Base-by-base conservation (phyloP, 2,329 filamentous ascomycete genomes). In the Cladosporium austrohemisphaericum region DNA sequence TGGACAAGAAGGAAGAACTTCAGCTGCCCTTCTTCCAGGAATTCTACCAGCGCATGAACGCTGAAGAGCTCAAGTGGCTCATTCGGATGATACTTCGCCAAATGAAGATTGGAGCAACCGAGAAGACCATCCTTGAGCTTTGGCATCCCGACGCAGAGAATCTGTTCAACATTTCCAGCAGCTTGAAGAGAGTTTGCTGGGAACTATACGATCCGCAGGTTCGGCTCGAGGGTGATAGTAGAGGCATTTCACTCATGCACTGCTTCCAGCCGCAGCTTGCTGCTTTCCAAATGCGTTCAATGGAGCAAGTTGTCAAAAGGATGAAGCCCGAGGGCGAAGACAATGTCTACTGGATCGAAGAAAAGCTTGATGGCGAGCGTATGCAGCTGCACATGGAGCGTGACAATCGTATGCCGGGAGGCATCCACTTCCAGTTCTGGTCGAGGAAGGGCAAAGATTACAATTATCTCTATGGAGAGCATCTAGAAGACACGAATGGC, bases 221-320 rank as follows among this genome's bases (percentile, higher is more conserved):
- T 9, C 80, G 86, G 3, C 76, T 98, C 2, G 82, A 89, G 56
- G 83, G 83, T 28, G 85, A 89, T 19, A 83, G 90, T 45, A 79
- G 83, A 1, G 84, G 85, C 0, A 83, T 97, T 11, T 75, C 78
- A 1, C 72, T 97, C 26, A 95, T 96, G 88, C 86, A 93, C 62
- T 96, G 90, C 65, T 97, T 97, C 63, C 92, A 97, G 63, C 93
- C 93, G 5, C 93, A 97, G 67, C 77, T 98, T 28, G 93, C 93
- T 4, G 87, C 93, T 56, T 96, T 95, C 55, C 89, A 96, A 66
- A 86, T 87, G 76, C 80, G 87, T 26, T 83, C 84, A 0, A 88
- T 95, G 58, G 80, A 89, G 48, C 86, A 83, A 62, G 88, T 94
- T 79, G 81, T 94, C 1, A 74, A 81, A 14, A 83, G 72, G 36